Percentiles rank a stretch among this genome's conserved stretches.
These are phyloP conservation scores for Pseudocercospora macadamiae DNA, from an alignment of 2,329 filamentous ascomycete species.

Conservation along the genomic window DNA sequence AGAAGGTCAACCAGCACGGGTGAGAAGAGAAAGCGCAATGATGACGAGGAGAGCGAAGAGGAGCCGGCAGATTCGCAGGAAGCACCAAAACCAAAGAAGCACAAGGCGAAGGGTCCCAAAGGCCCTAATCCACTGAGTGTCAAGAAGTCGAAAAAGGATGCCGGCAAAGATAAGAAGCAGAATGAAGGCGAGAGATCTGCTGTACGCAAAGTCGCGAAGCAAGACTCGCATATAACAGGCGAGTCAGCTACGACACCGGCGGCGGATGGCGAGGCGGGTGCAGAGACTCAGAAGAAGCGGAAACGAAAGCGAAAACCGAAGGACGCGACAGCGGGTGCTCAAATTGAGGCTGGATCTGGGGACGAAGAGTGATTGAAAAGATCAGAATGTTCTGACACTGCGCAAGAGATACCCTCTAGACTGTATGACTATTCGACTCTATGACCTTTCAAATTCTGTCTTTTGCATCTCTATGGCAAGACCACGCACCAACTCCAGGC, in stretches of 20 bases:
- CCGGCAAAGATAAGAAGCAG: slow-evolving; percentile 21
- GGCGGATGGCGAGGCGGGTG: slow-evolving; percentile 7
- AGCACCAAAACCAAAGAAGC: slow-evolving; percentile 54
- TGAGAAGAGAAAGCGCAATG: slow-evolving; percentile 38
- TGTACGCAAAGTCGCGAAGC: slow-evolving; percentile 31
- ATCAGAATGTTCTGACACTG: background rate
- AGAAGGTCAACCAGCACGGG: slow-evolving; percentile 26
- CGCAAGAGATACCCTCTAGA: slow-evolving; percentile 1
- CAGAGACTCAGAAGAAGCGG: slow-evolving; percentile 25
- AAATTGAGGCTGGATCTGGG: background rate
- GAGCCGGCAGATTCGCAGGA: slow-evolving; percentile 30
- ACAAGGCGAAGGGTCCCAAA: slow-evolving; percentile 64
- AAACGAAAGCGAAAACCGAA: slow-evolving; percentile 30
- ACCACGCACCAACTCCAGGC: too few relatives aligned
- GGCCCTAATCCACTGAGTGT: slow-evolving; percentile 72
- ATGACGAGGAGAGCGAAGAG: slow-evolving; percentile 31
- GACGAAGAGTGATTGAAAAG: slow-evolving; percentile 2
- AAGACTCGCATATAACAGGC: slow-evolving; percentile 32
- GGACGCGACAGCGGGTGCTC: slow-evolving; percentile 14
- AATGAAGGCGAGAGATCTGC: slow-evolving; percentile 27
- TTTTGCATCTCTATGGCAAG: too few relatives aligned
- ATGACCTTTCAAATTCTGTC: too few relatives aligned
- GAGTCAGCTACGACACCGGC: slow-evolving; percentile 20
- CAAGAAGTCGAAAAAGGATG: slow-evolving; percentile 67
- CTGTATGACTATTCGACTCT: background rate